These are phyloP conservation scores for Xylariaceae sp. DNA, from an alignment of 2,329 filamentous ascomycete species.

Conservation along the genomic window DNA sequence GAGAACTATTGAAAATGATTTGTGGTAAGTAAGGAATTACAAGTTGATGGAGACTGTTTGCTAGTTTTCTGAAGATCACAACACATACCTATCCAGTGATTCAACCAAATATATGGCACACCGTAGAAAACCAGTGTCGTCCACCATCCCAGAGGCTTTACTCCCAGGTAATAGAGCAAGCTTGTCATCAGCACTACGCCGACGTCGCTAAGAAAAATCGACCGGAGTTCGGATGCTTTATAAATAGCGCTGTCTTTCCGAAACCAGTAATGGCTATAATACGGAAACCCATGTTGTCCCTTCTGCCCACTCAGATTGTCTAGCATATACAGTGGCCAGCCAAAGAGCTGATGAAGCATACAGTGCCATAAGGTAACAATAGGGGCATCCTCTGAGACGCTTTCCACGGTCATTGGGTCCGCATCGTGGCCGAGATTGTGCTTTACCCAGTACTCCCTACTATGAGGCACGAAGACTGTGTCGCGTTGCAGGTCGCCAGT, in stretches of 20 bases:
- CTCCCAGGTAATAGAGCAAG: not conserved
- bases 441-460: not conserved
- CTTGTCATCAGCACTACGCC: not conserved
- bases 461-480: not conserved
- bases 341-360: not conserved
- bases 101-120: conserved; percentile 3
- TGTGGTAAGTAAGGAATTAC: not conserved
- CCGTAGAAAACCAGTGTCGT: not conserved
- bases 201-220: not conserved
- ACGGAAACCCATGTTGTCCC: not conserved
- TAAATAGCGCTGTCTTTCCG: not conserved
- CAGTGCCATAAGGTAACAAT: not conserved
- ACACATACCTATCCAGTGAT: conserved; percentile 1
- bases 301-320: not conserved
- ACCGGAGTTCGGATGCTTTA: not conserved
- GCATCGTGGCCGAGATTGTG: not conserved
- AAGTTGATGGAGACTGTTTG: not conserved
- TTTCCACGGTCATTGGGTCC: not conserved
- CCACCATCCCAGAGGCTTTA: not conserved
- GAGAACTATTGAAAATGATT: not conserved
- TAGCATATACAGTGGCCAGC: not conserved
- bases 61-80: not conserved
- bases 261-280: not conserved
- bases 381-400: not conserved
- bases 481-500: conserved; percentile 27